Percentiles rank a stretch among this genome's conserved stretches.
These are phyloP conservation scores for Vitis rupestris DNA, from an alignment of 164 flowering plant genomes.

Conservation along the genomic window DNA sequence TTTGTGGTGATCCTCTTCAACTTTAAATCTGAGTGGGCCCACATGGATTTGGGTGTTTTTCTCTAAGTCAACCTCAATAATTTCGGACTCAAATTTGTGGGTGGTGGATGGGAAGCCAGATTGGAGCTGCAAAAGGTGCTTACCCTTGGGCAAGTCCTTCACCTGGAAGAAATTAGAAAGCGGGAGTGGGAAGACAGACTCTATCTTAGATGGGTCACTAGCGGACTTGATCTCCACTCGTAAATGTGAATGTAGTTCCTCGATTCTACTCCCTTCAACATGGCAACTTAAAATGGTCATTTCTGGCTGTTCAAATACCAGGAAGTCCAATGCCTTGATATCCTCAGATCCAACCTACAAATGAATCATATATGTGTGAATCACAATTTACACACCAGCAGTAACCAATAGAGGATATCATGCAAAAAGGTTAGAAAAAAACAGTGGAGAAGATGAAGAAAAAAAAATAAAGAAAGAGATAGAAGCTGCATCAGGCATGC, in stretches of 20 bases:
- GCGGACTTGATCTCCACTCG: conserved; percentile 81
- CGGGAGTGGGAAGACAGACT: conserved; percentile 70
- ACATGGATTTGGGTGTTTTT: conserved; percentile 67
- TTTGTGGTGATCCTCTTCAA: conserved; percentile 67
- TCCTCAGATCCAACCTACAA: conserved; percentile 77
- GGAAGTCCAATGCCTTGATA: conserved; percentile 65
- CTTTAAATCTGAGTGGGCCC: conserved; percentile 75
- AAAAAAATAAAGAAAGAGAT: too few species aligned
- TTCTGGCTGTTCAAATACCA: conserved; percentile 94
- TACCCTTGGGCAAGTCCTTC: conserved; percentile 70
- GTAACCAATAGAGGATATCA: too few species aligned
- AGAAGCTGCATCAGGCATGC: too few species aligned
- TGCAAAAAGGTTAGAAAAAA: too few species aligned
- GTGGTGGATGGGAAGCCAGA: conserved; percentile 49
- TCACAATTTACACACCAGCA: not conserved
- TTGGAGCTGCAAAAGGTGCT: conserved; percentile 73
- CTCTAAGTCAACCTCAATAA: conserved; percentile 81
- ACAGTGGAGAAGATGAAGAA: too few species aligned
- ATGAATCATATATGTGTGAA: conserved; percentile 2
- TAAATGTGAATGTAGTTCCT: conserved; percentile 63
- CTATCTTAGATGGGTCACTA: conserved; percentile 65
- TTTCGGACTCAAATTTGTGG: conserved; percentile 72
- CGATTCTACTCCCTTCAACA: conserved; percentile 64
- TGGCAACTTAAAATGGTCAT: conserved; percentile 81
- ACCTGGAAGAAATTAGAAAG: conserved; percentile 88